Base-by-base conservation (phyloP, 2,329 filamentous ascomycete species). In the Fusarium floridanum region DNA sequence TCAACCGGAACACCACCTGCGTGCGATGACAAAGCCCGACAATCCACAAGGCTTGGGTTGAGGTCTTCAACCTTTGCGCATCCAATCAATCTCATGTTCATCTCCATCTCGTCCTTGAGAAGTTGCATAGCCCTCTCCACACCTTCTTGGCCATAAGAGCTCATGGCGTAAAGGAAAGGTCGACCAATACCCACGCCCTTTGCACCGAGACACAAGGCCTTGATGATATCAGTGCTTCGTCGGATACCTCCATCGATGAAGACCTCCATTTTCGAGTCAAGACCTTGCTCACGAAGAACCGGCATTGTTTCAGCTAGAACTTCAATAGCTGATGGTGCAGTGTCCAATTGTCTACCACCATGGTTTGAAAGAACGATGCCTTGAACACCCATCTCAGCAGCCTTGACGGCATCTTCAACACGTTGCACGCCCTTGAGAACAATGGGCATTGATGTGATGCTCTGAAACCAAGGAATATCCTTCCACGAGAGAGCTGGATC, bases 361-460 rank as follows among this genome's bases (percentile, higher is more conserved):
- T 99, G 97, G 85, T 99, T 99, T 60, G 94, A 97, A n/a, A 99
- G 88, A 7, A 98, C 95, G n/a, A 98, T 94, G 60, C 94, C 97
- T 78, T 97, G 91, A 43, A 96, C 91, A 64, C 94, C 94, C n/a
- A 86, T 87, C 69, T 97, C 94, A 74, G 93, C 88, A 16, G 97
- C 96, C 66, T 91, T 90, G 73, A 98, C 88, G 2, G 97, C 96
- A 81, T 99, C 97, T 82, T 98, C 96, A 62, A 97, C 95, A 37
- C 95, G 91, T 86, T 99, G 97, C 16, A 98, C 93, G 67, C 97
- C 97, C 88, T 99, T 98, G 75, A 99, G 90, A 63, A 98, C 89
- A 81, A 98, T 97, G 66, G 97, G 96, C 92, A 98, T 97, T 73
- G 91, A 91, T 32, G 96, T 98, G 81, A 98, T 93, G 78, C 90